Conservation (phyloP, 495 filamentous ascomycete genomes). For the Penicillium cataractarum region DNA sequence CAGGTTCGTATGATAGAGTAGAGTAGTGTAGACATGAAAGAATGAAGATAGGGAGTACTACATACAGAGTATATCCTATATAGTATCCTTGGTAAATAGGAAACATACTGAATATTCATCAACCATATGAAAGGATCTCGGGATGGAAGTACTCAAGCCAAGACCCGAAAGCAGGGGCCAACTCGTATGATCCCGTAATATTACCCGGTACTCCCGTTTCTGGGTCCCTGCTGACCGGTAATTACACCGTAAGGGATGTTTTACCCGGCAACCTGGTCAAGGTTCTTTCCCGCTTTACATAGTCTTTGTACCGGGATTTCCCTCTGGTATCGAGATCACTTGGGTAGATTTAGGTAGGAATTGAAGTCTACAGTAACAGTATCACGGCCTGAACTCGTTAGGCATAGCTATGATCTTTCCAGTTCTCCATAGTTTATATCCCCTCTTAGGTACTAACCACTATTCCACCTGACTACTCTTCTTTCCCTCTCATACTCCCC, state of each 20-base stretch:
- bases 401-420: neutral
- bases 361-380: neutral
- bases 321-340: neutral
- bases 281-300: neutral
- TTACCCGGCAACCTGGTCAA: neutral
- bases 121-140: too few relatives aligned
- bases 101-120: too few relatives aligned
- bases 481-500: neutral
- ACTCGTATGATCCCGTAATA: slow-evolving; percentile 9
- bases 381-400: neutral
- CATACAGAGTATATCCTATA: neutral
- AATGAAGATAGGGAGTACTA: neutral
- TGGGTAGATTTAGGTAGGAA: neutral
- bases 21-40: too few relatives aligned
- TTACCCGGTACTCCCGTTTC: slow-evolving; percentile 10
- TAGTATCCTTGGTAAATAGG: too few relatives aligned
- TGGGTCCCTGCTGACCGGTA: slow-evolving; percentile 10
- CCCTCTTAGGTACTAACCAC: neutral
- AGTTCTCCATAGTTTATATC: neutral
- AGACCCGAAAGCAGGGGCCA: neutral
- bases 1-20: neutral
- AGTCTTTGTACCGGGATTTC: neutral
- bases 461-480: neutral
- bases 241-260: neutral
- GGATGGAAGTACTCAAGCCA: neutral